Base-by-base conservation (phyloP, 306 rosid species). In the Crotalaria pallida region DNA sequence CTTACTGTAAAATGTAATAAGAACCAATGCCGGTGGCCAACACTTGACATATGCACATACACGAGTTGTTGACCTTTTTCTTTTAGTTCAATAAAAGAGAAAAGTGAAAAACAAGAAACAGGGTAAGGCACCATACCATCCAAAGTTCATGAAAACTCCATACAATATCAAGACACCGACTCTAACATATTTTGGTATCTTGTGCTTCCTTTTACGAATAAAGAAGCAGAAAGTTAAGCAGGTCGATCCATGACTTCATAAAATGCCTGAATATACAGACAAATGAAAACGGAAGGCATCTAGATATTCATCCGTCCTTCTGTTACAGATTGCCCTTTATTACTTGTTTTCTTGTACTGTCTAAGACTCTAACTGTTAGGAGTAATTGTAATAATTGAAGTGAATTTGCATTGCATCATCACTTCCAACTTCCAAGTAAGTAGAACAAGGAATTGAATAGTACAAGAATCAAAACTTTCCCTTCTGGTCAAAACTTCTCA, bases 401-500 rank as follows among this genome's bases (percentile, higher is more conserved):
- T 43, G n/a, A n/a, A 72, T 48, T 48, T 67, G 50, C 63, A 63
- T 48, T 67, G 50, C 63, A 63, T 56, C 56, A 61, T 47, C 48
- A 26, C n/a, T 33, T 58, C 63, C 41, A 58, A 58, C 56, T 75
- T 58, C 38, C 67, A 43, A 71, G 73, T 34, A 58, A 58, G 72
- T 76, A 51, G 45, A 81, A 71, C n/a, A 40, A 64, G 52, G 27
- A 18, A 55, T 63, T 41, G 68, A 71, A 72, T 6, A 65, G 77
- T 73, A 47, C 58, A 53, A 67, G 72, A 70, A 81, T 62, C 55
- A 67, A 73, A 70, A 73, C 34, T 53, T 89, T 72, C 84, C 82
- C 74, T 73, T 38, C 44, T 58, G 10, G 81, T 80, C 78, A 64
- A 71, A 83, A 64, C 79, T 79, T 78, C 76, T 49, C 65, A 77